Base-by-base conservation (phyloP, 2,329 filamentous ascomycete genomes). In the Fusarium napiforme region DNA sequence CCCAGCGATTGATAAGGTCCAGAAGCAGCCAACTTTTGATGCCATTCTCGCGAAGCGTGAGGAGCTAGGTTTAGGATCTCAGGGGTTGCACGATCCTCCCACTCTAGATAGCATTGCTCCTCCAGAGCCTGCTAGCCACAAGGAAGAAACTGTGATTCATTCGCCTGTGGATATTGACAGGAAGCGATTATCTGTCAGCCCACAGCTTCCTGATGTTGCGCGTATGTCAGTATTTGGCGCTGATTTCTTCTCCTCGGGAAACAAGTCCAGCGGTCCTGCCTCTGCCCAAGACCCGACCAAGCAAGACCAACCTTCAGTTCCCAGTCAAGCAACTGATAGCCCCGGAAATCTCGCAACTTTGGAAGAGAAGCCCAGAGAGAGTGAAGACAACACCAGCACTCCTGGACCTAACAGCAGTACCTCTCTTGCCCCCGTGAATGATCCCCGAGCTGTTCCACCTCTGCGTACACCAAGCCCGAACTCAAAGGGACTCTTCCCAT, bases 161-260 rank as follows among this genome's bases (percentile, higher is more conserved):
- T 49, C 71, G 11, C 45, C 68, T 14, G 34, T 42, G 21, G 75
- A 75, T 8, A 69, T 74, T 43, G 71, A 76, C 12, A 64, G 73
- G 6, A 76, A 74, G 12, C 80, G 84, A 21, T 81, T 83, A 43
- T 89, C 88, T 2, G 83, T 83, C 2, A 90, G 89, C 69, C 89
- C 89, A 1, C 86, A 88, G 70, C 82, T 92, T 23, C 90, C 90
- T 15, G 84, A 89, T 68, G 75, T 92, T 7, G 83, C 85, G 18
- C 87, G 89, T 32, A 83, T 91, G 82, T 92, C 90, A 46, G 84
- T 84, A 3, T 92, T 92, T 77, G 88, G 89, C 3, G 82, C 87
- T 46, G 88, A 90, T 65, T 83, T 91, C 47, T 90, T 91, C 69
- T 84, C 85, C 9, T 72, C 82, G 49, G 71, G 81, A 32, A 75